These are phyloP conservation scores for Clathrospora elynae DNA, from an alignment of 2,329 filamentous ascomycete species.

Conservation along the genomic window DNA sequence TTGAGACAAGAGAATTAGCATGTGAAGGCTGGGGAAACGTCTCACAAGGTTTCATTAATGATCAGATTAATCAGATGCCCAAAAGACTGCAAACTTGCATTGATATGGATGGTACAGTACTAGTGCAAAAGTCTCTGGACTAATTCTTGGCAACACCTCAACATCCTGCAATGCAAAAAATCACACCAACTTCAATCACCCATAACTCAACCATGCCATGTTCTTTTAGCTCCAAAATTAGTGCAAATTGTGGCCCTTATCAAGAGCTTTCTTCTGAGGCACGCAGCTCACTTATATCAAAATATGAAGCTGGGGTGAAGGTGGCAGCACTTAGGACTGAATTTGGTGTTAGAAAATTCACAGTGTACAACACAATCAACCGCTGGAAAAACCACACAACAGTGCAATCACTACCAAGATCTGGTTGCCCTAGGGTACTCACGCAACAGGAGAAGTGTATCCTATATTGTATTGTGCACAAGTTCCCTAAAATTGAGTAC, in stretches of 20 bases:
- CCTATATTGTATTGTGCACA: background rate
- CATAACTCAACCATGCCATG: no score
- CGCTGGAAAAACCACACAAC: background rate
- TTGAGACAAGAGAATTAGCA: slow-evolving; percentile 7
- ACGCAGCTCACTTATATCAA: no score
- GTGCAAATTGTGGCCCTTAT: no score
- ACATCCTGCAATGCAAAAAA: no score
- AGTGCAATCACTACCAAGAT: background rate
- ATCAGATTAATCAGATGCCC: slow-evolving; percentile 6
- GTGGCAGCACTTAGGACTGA: no score
- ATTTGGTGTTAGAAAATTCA: background rate
- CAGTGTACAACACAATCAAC: slow-evolving; percentile 4
- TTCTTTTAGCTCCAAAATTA: no score
- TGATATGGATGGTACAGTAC: slow-evolving; percentile 6
- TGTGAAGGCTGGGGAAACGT: slow-evolving; percentile 9
- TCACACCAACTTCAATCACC: no score
- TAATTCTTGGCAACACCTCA: no score
- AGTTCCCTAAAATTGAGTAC: slow-evolving; percentile 8
- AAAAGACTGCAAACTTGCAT: slow-evolving; percentile 4
- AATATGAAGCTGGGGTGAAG: no score
- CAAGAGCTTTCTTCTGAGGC: no score
- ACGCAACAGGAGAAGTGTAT: background rate
- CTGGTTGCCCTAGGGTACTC: slow-evolving; percentile 4
- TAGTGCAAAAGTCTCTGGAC: no score
- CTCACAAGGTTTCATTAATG: slow-evolving; percentile 7